Percentiles rank a stretch among this genome's conserved stretches.
Evolutionary conservation across 1,284 basidiomycete genomes (phyloP).

Genomic region (Puccinia triticina): DNA sequence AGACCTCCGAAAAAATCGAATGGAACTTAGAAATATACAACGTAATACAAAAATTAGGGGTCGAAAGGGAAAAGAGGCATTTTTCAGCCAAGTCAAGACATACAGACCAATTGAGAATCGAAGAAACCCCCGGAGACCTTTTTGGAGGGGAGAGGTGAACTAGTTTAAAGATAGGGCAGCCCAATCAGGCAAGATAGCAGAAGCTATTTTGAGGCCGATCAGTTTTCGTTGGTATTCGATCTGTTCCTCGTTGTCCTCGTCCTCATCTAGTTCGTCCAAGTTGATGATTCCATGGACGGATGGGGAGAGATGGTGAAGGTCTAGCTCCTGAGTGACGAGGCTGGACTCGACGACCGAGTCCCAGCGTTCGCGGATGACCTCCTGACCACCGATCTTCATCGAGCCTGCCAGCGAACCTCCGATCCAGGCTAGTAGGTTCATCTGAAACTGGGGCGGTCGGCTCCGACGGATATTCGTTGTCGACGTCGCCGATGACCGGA

Average conservation of each 20-base stretch:
- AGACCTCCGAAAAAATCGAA: too few species aligned
- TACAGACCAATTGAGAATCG: too few species aligned
- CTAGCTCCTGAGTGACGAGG: constrained; percentile 34
- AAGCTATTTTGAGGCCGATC: constrained; percentile 33
- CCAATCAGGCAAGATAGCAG: constrained; percentile 44
- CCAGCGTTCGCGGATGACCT: constrained; percentile 41
- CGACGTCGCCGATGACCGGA: neutral
- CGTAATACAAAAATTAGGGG: too few species aligned
- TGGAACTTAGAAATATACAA: too few species aligned
- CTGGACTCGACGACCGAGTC: constrained; percentile 32
- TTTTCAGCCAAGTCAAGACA: too few species aligned
- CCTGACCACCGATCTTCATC: constrained; percentile 47
- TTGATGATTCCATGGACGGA: neutral
- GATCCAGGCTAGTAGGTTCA: constrained; percentile 39
- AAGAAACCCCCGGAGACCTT: too few species aligned
- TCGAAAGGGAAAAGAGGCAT: too few species aligned
- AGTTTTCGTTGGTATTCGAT: constrained; percentile 33
- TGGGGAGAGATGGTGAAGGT: neutral
- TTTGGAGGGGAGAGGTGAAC: neutral
- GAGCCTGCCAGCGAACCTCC: constrained; percentile 43
- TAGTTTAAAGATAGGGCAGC: constrained; percentile 6
- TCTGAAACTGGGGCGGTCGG: constrained; percentile 31
- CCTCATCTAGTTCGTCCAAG: constrained; percentile 27
- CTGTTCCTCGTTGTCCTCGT: constrained; percentile 37
- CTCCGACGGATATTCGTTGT: neutral